A percentile compares a stretch with the other conserved stretches of the same genome.
These are phyloP conservation scores for Chlorella sp. DNA, from an alignment of 139 green algal species.

Conservation along the genomic window DNA sequence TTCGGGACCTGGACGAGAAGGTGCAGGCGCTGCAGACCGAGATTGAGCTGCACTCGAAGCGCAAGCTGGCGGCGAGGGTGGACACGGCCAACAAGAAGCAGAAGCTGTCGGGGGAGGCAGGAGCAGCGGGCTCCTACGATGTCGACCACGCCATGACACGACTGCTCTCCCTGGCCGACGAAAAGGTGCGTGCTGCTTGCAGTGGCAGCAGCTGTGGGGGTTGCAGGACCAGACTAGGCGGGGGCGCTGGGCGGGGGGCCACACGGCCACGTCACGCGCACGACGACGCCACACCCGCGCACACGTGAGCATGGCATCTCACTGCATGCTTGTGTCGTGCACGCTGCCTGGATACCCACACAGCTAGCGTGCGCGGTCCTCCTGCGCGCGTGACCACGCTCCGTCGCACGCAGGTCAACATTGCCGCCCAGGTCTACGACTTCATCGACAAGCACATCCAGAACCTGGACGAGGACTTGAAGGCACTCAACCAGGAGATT, in stretches of 20 bases:
- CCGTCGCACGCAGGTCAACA: slow-evolving; percentile 29
- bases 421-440: slow-evolving; percentile 75
- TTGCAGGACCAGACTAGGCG: no score
- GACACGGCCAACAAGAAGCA: background rate
- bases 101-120: background rate
- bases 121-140: slow-evolving; percentile 1
- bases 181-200: slow-evolving; percentile 25
- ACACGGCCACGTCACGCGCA: no score
- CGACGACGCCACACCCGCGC: no score
- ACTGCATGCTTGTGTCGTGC: no score
- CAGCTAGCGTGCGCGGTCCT: no score
- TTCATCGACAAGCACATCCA: slow-evolving; percentile 76
- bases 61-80: background rate
- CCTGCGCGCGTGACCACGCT: no score
- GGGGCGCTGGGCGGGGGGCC: no score
- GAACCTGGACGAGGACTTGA: slow-evolving; percentile 52
- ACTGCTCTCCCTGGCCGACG: slow-evolving; percentile 15
- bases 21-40: slow-evolving; percentile 14
- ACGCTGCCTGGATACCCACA: no score
- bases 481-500: slow-evolving; percentile 40
- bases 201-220: no score
- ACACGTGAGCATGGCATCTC: background rate
- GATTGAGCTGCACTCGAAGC: slow-evolving; percentile 15
- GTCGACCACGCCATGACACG: slow-evolving; percentile 10
- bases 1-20: slow-evolving; percentile 25